Conservation (phyloP, 305 asterid genomes). For the Fraxinus albicans region DNA sequence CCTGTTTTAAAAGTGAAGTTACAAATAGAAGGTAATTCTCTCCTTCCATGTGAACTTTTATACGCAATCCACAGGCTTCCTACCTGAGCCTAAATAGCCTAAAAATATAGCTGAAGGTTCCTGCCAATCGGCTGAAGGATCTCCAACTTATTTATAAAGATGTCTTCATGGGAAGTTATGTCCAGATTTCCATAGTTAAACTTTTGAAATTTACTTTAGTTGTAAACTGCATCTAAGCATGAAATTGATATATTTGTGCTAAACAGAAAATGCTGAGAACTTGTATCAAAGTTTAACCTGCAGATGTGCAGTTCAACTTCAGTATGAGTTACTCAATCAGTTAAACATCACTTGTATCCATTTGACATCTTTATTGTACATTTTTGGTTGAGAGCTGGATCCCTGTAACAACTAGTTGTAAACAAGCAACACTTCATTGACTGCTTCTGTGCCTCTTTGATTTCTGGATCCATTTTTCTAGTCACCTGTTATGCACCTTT, state of each 20-base stretch:
- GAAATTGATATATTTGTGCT: background rate
- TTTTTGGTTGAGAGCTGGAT: conserved; percentile 1
- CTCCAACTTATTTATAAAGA: background rate
- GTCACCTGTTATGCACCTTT: conserved; percentile 22
- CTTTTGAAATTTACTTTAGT: background rate
- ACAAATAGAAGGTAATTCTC: background rate
- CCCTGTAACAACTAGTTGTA: background rate
- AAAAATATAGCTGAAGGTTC: too few species aligned
- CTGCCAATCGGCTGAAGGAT: background rate
- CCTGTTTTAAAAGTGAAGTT: background rate
- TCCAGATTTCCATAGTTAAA: background rate
- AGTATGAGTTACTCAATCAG: background rate
- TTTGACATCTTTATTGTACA: background rate
- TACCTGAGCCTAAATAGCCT: background rate
- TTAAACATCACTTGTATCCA: background rate
- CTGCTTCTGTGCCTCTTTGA: conserved; percentile 8
- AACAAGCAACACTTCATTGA: background rate
- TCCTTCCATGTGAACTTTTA: conserved; percentile 4
- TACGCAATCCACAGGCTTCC: background rate
- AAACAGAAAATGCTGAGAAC: background rate
- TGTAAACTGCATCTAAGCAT: background rate
- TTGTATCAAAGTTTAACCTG: background rate
- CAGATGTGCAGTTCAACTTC: background rate
- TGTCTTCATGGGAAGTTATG: background rate
- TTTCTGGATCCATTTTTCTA: background rate